Evolutionary conservation across 345 rosid species (phyloP).

Genomic region (Geranium rotundifolium): DNA sequence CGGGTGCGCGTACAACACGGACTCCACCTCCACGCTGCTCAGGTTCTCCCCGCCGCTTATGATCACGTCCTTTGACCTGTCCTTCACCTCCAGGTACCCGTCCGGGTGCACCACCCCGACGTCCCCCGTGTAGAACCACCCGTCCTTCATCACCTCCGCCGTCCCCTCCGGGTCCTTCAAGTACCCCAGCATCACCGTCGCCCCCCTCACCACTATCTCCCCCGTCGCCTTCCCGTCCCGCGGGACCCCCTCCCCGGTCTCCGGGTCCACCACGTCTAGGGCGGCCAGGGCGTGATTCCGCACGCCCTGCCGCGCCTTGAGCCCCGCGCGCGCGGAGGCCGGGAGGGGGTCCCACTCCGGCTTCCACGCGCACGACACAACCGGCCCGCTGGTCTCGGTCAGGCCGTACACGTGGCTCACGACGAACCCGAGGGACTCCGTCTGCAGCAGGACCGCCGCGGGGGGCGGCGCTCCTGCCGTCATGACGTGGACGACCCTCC

Average conservation of each 20-base stretch:
- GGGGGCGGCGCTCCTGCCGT: conserved; percentile 90
- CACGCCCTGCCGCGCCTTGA: conserved; percentile 71
- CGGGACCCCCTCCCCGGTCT: conserved; percentile 34
- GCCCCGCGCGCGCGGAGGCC: conserved; percentile 40
- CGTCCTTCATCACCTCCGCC: conserved; percentile 32
- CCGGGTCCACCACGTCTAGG: conserved; percentile 47
- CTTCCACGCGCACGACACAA: conserved; percentile 67
- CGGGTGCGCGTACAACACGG: too few relatives aligned
- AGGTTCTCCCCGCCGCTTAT: too few relatives aligned
- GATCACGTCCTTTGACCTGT: too few relatives aligned
- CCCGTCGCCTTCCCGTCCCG: conserved; percentile 53
- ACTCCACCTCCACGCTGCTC: too few relatives aligned
- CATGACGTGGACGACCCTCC: conserved; percentile 50
- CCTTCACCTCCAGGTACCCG: too few relatives aligned
- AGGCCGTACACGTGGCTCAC: conserved; percentile 73
- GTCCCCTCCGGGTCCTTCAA: conserved; percentile 52
- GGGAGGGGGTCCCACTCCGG: conserved; percentile 57
- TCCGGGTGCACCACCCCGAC: too few relatives aligned
- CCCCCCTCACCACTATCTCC: conserved; percentile 62
- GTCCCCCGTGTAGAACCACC: conserved; percentile 31
- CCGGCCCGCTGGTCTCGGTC: conserved; percentile 54
- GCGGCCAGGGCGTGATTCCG: conserved; percentile 33
- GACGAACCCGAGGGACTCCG: conserved; percentile 54
- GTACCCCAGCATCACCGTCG: conserved; percentile 65
- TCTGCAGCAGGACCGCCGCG: conserved; percentile 41